These are phyloP conservation scores for Dioszegia crocea DNA, from an alignment of 768 basidiomycete genomes.

Conservation along the genomic window DNA sequence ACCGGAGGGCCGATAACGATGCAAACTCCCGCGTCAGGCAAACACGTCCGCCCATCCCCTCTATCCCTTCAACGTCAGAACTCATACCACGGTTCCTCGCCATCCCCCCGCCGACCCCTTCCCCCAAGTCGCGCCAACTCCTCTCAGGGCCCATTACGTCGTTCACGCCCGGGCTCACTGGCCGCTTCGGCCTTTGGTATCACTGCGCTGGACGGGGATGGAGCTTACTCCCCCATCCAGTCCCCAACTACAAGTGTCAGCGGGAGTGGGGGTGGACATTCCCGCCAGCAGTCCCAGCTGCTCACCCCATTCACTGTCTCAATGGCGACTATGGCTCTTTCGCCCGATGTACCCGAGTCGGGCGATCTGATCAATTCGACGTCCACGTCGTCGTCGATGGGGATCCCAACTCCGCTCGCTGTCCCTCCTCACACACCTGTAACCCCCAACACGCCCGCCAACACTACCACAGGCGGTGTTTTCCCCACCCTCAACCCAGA, in stretches of 20 bases:
- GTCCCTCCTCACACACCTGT: slow-evolving; percentile 39
- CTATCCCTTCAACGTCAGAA: slow-evolving; percentile 40
- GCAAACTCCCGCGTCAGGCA: slow-evolving; percentile 31
- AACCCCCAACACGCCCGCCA: slow-evolving; percentile 32
- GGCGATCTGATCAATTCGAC: slow-evolving; percentile 9
- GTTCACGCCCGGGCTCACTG: slow-evolving; percentile 33
- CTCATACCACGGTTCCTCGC: slow-evolving; percentile 43
- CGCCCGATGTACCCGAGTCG: slow-evolving; percentile 34
- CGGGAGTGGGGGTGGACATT: slow-evolving; percentile 16
- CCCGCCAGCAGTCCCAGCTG: slow-evolving; percentile 36
- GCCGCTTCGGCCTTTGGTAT: slow-evolving; percentile 49
- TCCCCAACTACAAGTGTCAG: slow-evolving; percentile 23
- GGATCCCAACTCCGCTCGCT: slow-evolving; percentile 16
- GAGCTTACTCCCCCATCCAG: slow-evolving; percentile 20
- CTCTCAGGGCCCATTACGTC: slow-evolving; percentile 22
- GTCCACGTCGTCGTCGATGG: neutral
- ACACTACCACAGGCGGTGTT: slow-evolving; percentile 10
- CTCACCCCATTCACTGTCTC: slow-evolving; percentile 37
- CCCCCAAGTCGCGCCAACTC: slow-evolving; percentile 40
- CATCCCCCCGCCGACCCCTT: slow-evolving; percentile 40
- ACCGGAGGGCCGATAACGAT: slow-evolving; percentile 12
- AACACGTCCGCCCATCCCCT: slow-evolving; percentile 37
- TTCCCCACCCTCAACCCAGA: slow-evolving; percentile 22
- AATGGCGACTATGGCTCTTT: slow-evolving; percentile 41
- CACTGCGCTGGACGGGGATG: slow-evolving; percentile 37